phyloP scores from a whole-genome alignment of 202 grass and related monocot genomes.

The Digitaria exilis region DNA sequence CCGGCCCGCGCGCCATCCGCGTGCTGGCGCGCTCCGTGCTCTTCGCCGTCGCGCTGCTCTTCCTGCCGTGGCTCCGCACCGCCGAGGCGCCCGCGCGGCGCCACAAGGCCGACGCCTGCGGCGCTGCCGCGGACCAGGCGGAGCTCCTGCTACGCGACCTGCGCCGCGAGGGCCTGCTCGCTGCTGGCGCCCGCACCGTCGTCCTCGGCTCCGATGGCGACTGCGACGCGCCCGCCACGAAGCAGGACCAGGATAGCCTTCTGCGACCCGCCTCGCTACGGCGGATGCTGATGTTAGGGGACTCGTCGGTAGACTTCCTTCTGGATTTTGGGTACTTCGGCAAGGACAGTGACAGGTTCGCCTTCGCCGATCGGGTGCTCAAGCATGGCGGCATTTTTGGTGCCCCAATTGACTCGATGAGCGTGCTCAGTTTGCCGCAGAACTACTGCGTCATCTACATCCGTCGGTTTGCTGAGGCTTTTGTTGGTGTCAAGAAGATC shows the following conservation, averaged over 20 bases:
- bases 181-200: constrained; percentile 42
- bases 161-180: constrained; percentile 54
- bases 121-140: constrained; percentile 34
- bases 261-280: constrained; percentile 39
- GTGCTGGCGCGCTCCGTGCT: constrained; percentile 67
- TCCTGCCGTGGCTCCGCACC: constrained; percentile 56
- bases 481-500: constrained; percentile 70
- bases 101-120: constrained; percentile 32
- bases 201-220: constrained; percentile 48
- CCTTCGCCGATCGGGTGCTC: constrained; percentile 64
- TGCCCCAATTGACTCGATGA: constrained; percentile 18
- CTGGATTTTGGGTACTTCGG: constrained; percentile 51
- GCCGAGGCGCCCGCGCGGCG: constrained; percentile 21
- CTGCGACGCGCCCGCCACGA: constrained; percentile 37
- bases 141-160: constrained; percentile 69
- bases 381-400: constrained; percentile 57
- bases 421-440: too few species aligned
- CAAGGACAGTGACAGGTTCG: constrained; percentile 47
- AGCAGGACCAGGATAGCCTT: constrained; percentile 37
- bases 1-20: constrained; percentile 53
- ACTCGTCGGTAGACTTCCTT: constrained; percentile 64
- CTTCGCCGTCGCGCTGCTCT: constrained; percentile 58
- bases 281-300: constrained; percentile 42
- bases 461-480: constrained; percentile 38
- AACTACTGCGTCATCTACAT: too few species aligned